Base-by-base conservation (phyloP, 2,329 filamentous ascomycete genomes). In the Blastomyces parvus region DNA sequence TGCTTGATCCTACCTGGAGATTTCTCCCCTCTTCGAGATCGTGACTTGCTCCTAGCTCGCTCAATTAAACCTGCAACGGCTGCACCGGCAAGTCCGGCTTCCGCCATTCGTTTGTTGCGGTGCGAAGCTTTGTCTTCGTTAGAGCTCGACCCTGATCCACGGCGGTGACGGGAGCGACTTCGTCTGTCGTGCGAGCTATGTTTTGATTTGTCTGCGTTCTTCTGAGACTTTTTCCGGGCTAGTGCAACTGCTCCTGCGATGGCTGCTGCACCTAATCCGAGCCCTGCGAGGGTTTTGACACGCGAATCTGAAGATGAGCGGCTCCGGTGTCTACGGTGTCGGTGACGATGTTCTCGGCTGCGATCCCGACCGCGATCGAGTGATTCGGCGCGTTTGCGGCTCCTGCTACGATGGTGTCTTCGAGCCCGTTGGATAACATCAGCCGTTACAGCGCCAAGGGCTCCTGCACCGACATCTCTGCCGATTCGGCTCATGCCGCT, bases 41-140 rank as follows among this genome's bases (percentile, higher is more conserved):
- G 81, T 50, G 84, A 87, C 64, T 80, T 83, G 73, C 81, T 86
- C 60, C 84, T 81, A 59, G 79, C 78, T 62, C 78, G 80, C 64
- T 86, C 80, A 64, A 83, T 80, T 40, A 87, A 75, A n/a, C 83
- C 85, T 44, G 84, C 85, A 9, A 84, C 82, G 8, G 84, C 83
- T 64, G 85, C 85, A 67, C 82, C 83, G 27, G 84, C 85, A 61
- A 86, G 76, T 65, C 85, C 85, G 61, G 84, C 85, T 70, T 84
- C 82, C 17, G 84, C 84, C 67, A 84, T 83, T 64, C 82, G 81
- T 60, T 81, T 80, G 65, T 84, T 84, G 63, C 83, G 80, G 67
- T 84, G 82, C 17, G 73, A 74, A 53, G 74, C 70, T 56, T 75
- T 73, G 44, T 71, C 73, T 66, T 74, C 70, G 64, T 72, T 71